phyloP scores from a whole-genome alignment of 2,329 filamentous ascomycete genomes.

The Geoglossum cookeanum region DNA sequence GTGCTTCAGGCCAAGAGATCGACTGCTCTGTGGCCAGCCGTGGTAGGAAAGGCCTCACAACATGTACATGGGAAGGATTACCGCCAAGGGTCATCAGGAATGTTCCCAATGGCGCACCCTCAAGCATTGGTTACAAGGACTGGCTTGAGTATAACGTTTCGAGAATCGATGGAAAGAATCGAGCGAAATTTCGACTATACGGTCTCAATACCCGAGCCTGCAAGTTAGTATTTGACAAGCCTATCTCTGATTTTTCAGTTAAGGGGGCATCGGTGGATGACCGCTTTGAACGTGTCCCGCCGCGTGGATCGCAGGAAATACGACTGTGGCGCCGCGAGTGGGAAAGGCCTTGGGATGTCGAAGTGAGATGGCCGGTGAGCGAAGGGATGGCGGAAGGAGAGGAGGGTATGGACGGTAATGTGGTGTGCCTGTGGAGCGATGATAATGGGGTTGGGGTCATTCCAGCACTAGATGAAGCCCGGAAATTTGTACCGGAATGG shows the following conservation, averaged over 20 bases:
- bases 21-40: conserved; percentile 26
- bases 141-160: conserved; percentile 51
- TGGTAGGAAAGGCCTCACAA: conserved; percentile 28
- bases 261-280: conserved; percentile 39
- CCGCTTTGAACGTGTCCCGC: conserved; percentile 44
- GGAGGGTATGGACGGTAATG: conserved; percentile 37
- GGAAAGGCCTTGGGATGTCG: conserved; percentile 56
- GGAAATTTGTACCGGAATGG: conserved; percentile 63
- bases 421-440: conserved; percentile 78
- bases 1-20: conserved; percentile 41
- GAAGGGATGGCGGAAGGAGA: conserved; percentile 11
- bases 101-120: conserved; percentile 23
- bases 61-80: conserved; percentile 55
- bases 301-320: conserved; percentile 39
- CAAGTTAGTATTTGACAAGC: conserved; percentile 49
- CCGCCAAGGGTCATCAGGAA: conserved; percentile 27
- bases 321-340: conserved; percentile 71
- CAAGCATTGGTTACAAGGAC: conserved; percentile 26
- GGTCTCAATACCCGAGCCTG: conserved; percentile 66
- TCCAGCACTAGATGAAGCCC: conserved; percentile 65
- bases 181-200: conserved; percentile 43
- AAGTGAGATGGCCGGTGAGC: conserved; percentile 42
- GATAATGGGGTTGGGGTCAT: conserved; percentile 52
- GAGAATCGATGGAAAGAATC: conserved; percentile 24
- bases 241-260: conserved; percentile 46